Percentiles rank a stretch among this genome's conserved stretches.
These are phyloP conservation scores for Lentinus polychrous DNA, from an alignment of 1,284 basidiomycete genomes.

Conservation along the genomic window DNA sequence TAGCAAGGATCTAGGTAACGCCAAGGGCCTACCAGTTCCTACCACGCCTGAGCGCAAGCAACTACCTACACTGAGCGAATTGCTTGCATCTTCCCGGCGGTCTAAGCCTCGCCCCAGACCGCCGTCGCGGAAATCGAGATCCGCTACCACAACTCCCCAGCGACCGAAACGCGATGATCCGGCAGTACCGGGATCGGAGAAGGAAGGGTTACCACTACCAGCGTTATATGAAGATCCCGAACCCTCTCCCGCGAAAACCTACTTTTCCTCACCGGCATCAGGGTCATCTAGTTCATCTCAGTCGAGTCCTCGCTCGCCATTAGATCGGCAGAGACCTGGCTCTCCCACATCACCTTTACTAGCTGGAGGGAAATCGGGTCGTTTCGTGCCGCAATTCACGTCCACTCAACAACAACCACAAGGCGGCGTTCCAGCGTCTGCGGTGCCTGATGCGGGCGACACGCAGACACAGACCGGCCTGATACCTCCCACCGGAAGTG, in stretches of 20 bases:
- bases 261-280: conserved; percentile 32
- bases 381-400: conserved; percentile 32
- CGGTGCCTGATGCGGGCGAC: conserved; percentile 9
- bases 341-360: conserved; percentile 35
- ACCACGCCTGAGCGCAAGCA: conserved; percentile 19
- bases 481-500: conserved; percentile 9
- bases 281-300: conserved; percentile 8
- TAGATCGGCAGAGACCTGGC: conserved; percentile 17
- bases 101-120: conserved; percentile 28
- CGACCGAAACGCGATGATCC: conserved; percentile 1
- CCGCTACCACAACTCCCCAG: conserved; percentile 7
- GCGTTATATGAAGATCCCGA: neutral
- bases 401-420: conserved; percentile 32
- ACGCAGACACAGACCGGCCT: conserved; percentile 10
- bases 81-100: conserved; percentile 29
- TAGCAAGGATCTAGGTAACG: conserved; percentile 22
- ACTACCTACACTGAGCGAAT: conserved; percentile 27
- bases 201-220: conserved; percentile 4
- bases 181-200: conserved; percentile 8
- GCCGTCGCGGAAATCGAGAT: conserved; percentile 23
- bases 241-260: conserved; percentile 31
- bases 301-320: neutral
- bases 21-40: conserved; percentile 20
- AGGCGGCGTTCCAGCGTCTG: conserved; percentile 7
- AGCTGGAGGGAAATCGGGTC: conserved; percentile 18